Evolutionary conservation across 805 yeast genomes (phyloP), one percentile per base, ranked within the genome.

Genomic region (Wickerhamomyces queroliae): DNA sequence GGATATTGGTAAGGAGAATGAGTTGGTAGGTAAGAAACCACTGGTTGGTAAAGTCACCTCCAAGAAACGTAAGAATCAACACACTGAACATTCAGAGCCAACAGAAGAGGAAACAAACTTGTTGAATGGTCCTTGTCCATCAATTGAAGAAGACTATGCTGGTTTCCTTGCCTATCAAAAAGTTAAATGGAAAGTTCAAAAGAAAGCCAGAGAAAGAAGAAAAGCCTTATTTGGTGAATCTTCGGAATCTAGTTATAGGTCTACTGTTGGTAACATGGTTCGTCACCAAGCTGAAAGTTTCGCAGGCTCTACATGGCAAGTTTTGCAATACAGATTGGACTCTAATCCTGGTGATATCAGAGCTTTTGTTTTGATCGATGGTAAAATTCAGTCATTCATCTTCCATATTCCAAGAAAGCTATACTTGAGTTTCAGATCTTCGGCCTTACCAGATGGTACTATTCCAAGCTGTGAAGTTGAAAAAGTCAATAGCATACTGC

Each of bases 111-210:
- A 76, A 39, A 73, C 74, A 52, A 69, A 69, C 12, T 43, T 76
- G 4, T 53, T 76, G 40, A 68, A 63, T 40, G 76, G 73, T 1
- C 62, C 68, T 3, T 78, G 85, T 56, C 95, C 95, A 1, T 70
- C 78, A 7, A 80, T 83, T 59, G 62, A 67, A 1, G 80, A 67
- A 12, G 89, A 85, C 50, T 85, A 85, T 59, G 72, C 58, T 15
- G 82, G 74, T 0, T 85, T 83, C 66, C 66, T 93, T 43, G 62
- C 64, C 23, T 84, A 84, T 53, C 91, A 85, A 60, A 89, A 91
- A 59, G 72, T 78, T n/a, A 86, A 86, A 55, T 93, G 99, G 99
- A 75, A 66, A 36, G 66, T 78, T 11, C 95, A 88, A 56, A 72
- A 74, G n/a, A 75, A 76, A 45, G 83, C 82, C 43, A 72, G 88